These are phyloP conservation scores for Phytophthora europaea DNA, from an alignment of 352 stramenopile genomes.

Conservation along the genomic window DNA sequence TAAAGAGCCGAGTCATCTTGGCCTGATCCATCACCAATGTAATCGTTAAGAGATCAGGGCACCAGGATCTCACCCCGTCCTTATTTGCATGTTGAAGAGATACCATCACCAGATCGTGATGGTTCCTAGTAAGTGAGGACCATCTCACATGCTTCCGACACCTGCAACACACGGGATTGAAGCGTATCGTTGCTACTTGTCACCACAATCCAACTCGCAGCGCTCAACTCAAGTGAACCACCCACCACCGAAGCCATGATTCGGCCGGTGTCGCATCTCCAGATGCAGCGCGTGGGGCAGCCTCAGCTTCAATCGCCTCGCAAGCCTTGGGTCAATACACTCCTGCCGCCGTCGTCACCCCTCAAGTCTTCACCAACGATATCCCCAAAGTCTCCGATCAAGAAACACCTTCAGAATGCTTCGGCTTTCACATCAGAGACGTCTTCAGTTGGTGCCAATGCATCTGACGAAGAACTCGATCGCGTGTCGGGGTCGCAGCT, in stretches of 20 bases:
- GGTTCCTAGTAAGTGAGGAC: not conserved
- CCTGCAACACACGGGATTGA: not conserved
- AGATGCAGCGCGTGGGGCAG: constrained; percentile 25
- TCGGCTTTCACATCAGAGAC: constrained; percentile 5
- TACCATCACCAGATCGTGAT: constrained; percentile 18
- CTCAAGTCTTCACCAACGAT: constrained; percentile 11
- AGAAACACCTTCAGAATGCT: constrained; percentile 60
- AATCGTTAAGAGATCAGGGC: constrained; percentile 20
- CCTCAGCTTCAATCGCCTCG: constrained; percentile 15
- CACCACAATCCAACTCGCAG: constrained; percentile 31
- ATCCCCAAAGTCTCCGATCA: constrained; percentile 56
- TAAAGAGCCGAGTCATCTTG: constrained; percentile 20
- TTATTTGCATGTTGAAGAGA: constrained; percentile 11
- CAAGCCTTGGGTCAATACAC: constrained; percentile 16
- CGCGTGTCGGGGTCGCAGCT: constrained; percentile 3
- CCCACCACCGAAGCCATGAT: constrained; percentile 28
- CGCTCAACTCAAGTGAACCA: constrained; percentile 21
- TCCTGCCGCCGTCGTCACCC: constrained; percentile 19
- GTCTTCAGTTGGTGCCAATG: not conserved
- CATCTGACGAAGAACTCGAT: constrained; percentile 2
- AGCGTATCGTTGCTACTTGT: not conserved
- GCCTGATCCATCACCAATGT: not conserved
- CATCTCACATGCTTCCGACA: not conserved
- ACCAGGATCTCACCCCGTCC: constrained; percentile 1
- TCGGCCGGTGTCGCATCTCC: constrained; percentile 32